These are phyloP conservation scores for Yarrowia sp. DNA, from an alignment of 805 yeast species.

Conservation along the genomic window DNA sequence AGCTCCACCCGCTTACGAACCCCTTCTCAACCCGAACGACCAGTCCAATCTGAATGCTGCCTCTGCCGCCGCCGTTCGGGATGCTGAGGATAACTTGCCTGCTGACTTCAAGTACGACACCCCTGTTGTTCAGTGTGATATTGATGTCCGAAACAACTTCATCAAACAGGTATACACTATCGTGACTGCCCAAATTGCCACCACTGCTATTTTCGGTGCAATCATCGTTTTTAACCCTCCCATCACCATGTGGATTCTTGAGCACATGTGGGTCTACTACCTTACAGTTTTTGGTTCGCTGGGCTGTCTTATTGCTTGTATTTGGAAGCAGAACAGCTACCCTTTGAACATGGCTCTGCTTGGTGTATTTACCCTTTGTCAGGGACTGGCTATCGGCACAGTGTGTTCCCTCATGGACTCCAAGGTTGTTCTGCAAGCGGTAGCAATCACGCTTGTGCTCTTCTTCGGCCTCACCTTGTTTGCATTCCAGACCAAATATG, in stretches of 20 bases:
- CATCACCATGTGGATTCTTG: conserved; percentile 61
- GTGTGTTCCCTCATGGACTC: conserved; percentile 69
- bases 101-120: conserved; percentile 85
- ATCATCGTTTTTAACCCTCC: conserved; percentile 56
- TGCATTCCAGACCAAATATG: conserved; percentile 80
- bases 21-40: conserved; percentile 32
- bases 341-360: conserved; percentile 70
- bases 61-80: conserved; percentile 22
- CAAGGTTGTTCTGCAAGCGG: conserved; percentile 70
- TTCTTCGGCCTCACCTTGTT: conserved; percentile 79
- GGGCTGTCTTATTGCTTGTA: conserved; percentile 69
- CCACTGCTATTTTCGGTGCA: conserved; percentile 66
- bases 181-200: conserved; percentile 66
- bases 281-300: conserved; percentile 66
- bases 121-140: conserved; percentile 76
- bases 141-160: conserved; percentile 76
- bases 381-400: conserved; percentile 75
- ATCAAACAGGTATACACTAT: conserved; percentile 80
- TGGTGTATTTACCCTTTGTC: conserved; percentile 72
- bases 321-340: conserved; percentile 67
- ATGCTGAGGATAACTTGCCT: conserved; percentile 46
- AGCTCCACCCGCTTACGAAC: conserved; percentile 38
- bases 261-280: conserved; percentile 64
- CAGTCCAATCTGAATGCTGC: conserved; percentile 21
- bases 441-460: conserved; percentile 69